Evolutionary conservation across 305 asterid species (phyloP), one percentile per base, ranked within the genome.

Genomic region (Plantago coronopus): DNA sequence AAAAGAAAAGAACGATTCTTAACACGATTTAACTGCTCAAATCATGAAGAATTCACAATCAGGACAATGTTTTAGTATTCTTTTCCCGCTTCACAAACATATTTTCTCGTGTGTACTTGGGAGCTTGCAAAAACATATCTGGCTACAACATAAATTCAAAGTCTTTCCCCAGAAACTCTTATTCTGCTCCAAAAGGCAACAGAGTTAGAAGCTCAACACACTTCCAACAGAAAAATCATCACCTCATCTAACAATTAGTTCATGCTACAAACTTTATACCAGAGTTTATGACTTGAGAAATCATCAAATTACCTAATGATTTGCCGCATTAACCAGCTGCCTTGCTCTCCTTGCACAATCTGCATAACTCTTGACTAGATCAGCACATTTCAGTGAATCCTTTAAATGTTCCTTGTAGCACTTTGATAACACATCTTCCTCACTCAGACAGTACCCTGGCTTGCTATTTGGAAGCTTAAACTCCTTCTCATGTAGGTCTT

Each of bases 401-500:
- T 81, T 70, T n/a, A 23, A 46, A 44, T 93, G 65, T 61, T 89
- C 94, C 76, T 79, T 83, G 75, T 93, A 93, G 83, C 99, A 93
- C 71, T 85, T 80, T 64, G 73, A 38, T 63, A 91, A 81, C 8
- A 86, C 88, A 65, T 87, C 82, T 59, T 70, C 79, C 79, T 80
- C 83, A 22, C 79, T 84, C 69, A 76, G 69, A 68, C 99, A 93
- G 15, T 86, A 95, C 74, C 82, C 54, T 3, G 88, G 96, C 74
- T 76, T 81, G 66, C 74, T 79, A 59, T 66, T 57, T 8, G 99
- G 99, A 64, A 89, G 91, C 80, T 87, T 87, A 72, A 89, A 89
- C 77, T 93, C 99, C 69, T 83, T 85, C 43, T 83, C 99, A 14
- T 85, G 96, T 38, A 93, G 95, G 62, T 87, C 95, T 79, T 85